Percentiles rank a stretch among this genome's conserved stretches.
phyloP scores from a whole-genome alignment of 2,329 filamentous ascomycete species.

The Aspergillus ustus region DNA sequence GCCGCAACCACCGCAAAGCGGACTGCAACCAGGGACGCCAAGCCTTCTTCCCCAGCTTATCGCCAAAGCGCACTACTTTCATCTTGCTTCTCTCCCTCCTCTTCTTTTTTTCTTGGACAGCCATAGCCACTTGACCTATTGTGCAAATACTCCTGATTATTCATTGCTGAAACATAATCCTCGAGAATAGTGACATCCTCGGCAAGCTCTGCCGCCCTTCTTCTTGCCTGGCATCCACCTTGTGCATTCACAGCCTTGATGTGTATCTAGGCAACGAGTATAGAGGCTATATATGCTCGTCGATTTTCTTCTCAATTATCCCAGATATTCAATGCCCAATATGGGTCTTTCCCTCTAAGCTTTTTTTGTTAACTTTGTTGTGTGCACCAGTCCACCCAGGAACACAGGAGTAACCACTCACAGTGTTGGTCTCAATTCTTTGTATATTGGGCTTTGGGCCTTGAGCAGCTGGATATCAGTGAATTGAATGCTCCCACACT shows the following conservation, averaged over 20 bases:
- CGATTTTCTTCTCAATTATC: no score
- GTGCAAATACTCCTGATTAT: background rate
- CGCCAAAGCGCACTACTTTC: conserved; percentile 19
- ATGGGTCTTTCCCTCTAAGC: conserved; percentile 9
- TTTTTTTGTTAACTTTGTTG: conserved; percentile 6
- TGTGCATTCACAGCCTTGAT: background rate
- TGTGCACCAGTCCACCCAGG: conserved; percentile 10
- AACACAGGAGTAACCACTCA: conserved; percentile 4
- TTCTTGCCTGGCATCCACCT: background rate
- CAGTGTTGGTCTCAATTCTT: conserved; percentile 14
- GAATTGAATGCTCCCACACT: conserved; percentile 6
- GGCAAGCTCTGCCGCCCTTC: background rate
- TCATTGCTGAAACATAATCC: background rate
- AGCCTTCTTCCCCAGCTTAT: conserved; percentile 23
- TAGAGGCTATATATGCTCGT: background rate
- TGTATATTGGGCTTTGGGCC: conserved; percentile 6
- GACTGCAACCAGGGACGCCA: conserved; percentile 12
- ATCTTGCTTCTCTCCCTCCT: conserved; percentile 3
- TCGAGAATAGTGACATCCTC: background rate
- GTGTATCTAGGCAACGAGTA: background rate
- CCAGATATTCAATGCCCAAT: background rate
- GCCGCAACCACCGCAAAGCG: background rate
- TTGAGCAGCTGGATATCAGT: conserved; percentile 9
- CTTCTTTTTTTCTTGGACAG: background rate
- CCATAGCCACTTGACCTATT: background rate